Evolutionary conservation across 176 grass and related monocot genomes (phyloP).

Genomic region (Carex kokanica): DNA sequence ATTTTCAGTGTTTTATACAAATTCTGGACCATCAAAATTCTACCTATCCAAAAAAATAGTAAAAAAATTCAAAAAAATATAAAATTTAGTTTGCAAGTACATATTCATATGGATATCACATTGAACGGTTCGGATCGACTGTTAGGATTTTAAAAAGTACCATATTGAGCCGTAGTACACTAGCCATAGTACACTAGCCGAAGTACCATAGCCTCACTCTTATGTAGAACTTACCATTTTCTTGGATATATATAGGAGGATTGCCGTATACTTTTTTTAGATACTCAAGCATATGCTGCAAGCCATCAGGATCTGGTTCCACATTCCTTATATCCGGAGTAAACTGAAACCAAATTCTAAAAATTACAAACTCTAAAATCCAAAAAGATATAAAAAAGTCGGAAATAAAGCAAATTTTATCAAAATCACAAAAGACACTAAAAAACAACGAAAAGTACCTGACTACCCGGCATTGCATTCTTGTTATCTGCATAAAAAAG

Average conservation of each 20-base stretch:
- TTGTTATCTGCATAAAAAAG: neutral
- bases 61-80: too few relatives aligned
- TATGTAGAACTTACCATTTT: conserved; percentile 68
- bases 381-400: neutral
- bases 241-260: conserved; percentile 72
- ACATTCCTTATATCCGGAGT: neutral
- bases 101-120: too few relatives aligned
- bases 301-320: conserved; percentile 33
- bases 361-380: neutral
- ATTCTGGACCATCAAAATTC: too few relatives aligned
- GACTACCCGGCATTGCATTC: neutral
- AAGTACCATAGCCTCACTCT: too few relatives aligned
- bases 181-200: too few relatives aligned
- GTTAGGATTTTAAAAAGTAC: too few relatives aligned
- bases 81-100: too few relatives aligned
- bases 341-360: conserved; percentile 23
- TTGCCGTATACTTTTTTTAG: conserved; percentile 48
- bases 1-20: too few relatives aligned
- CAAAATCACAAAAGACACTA: neutral
- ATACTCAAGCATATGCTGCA: conserved; percentile 52
- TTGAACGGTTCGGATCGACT: too few relatives aligned
- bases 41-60: too few relatives aligned
- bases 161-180: too few relatives aligned
- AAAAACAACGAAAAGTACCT: neutral
- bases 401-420: neutral